Conservation (phyloP, 2,329 filamentous ascomycete genomes). For the Xylariomycetidae sp. region DNA sequence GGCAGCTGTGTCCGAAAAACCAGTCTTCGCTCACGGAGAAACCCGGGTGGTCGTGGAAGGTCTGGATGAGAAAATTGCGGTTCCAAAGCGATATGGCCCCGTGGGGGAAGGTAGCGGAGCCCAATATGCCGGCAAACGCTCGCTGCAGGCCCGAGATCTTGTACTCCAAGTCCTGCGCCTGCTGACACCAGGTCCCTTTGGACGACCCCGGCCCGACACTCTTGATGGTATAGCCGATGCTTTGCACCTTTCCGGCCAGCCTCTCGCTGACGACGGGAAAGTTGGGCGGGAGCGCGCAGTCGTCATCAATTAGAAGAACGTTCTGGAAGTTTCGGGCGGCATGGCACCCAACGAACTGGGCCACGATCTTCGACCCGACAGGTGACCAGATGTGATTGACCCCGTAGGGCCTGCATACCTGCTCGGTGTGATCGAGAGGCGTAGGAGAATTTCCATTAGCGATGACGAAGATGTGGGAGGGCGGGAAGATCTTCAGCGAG, state of each 20-base stretch:
- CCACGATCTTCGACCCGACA: conserved; percentile 44
- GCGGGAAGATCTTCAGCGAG: conserved; percentile 40
- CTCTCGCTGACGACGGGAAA: conserved; percentile 42
- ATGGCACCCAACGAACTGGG: conserved; percentile 43
- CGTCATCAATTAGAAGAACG: conserved; percentile 45
- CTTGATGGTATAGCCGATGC: conserved; percentile 46
- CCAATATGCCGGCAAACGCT: conserved; percentile 37
- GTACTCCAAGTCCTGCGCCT: conserved; percentile 49
- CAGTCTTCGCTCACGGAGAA: conserved; percentile 47
- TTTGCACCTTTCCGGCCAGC: conserved; percentile 35
- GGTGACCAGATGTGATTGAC: conserved; percentile 46
- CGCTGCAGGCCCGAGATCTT: conserved; percentile 43
- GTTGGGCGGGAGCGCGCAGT: conserved; percentile 41
- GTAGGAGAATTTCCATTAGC: conserved; percentile 43
- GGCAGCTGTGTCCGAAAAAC: conserved; percentile 46
- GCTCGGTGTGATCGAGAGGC: conserved; percentile 42
- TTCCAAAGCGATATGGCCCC: conserved; percentile 47
- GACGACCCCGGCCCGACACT: conserved; percentile 31
- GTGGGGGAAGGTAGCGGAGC: conserved; percentile 45
- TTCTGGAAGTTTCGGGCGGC: conserved; percentile 40
- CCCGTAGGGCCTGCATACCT: conserved; percentile 36
- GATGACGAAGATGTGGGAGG: conserved; percentile 41
- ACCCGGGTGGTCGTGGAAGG: conserved; percentile 43
- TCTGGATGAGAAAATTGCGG: conserved; percentile 37
- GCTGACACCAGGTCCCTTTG: conserved; percentile 34